A percentile compares a stretch with the other conserved stretches of the same genome.
Evolutionary conservation across 192 early-diverging fungal species (phyloP).

Genomic region (Linnemannia zychae): DNA sequence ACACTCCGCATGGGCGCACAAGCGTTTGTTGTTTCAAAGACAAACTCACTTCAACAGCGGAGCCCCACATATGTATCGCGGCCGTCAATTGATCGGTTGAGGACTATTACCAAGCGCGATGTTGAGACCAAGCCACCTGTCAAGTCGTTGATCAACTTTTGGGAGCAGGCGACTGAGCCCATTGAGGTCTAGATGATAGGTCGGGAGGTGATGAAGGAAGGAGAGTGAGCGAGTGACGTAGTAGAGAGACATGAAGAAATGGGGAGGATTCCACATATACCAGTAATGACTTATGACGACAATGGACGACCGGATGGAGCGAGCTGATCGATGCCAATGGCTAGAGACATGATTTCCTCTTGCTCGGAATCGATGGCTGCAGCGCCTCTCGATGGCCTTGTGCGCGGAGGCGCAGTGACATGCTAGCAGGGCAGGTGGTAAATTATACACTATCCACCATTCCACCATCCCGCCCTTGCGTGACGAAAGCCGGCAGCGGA

Average conservation of each 20-base stretch:
- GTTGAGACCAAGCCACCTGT: constrained; percentile 33
- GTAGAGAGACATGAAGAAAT: background rate
- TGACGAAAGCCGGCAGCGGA: background rate
- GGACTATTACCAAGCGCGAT: constrained; percentile 36
- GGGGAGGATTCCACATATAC: background rate
- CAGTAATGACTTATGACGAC: background rate
- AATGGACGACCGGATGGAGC: too few relatives aligned
- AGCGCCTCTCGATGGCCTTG: too few relatives aligned
- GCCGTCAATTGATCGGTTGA: constrained; percentile 50
- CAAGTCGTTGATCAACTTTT: constrained; percentile 50
- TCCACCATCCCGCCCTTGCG: background rate
- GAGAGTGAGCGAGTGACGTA: background rate
- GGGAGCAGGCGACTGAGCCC: constrained; percentile 33
- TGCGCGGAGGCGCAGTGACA: too few relatives aligned
- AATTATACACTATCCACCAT: background rate
- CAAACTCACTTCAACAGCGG: constrained; percentile 24
- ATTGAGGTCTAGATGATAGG: constrained; percentile 27
- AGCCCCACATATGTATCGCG: constrained; percentile 23
- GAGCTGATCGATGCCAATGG: too few relatives aligned
- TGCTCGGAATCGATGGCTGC: too few relatives aligned
- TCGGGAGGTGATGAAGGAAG: too few relatives aligned
- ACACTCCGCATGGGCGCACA: constrained; percentile 28
- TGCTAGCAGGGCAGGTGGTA: too few relatives aligned
- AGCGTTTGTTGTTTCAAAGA: constrained; percentile 25
- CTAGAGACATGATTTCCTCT: too few relatives aligned